phyloP scores from a whole-genome alignment of 805 yeast species.

The Metschnikowia orientalis region DNA sequence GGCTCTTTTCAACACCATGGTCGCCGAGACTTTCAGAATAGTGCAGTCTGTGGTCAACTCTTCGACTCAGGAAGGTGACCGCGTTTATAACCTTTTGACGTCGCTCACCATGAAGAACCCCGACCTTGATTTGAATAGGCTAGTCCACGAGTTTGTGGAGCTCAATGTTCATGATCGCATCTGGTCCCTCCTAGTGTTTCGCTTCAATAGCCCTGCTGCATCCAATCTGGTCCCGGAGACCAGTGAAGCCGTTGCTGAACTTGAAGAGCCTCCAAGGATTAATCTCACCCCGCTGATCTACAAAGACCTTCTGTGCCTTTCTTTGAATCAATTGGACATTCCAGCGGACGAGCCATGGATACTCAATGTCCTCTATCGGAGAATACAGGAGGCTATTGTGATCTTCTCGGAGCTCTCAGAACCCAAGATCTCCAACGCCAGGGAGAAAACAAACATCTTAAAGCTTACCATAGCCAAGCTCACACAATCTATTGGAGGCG shows the following conservation, averaged over 20 bases:
- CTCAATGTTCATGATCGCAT: conserved; percentile 58
- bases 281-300: conserved; percentile 30
- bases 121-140: conserved; percentile 43
- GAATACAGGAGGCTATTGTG: conserved; percentile 47
- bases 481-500: conserved; percentile 24
- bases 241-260: conserved; percentile 4
- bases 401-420: conserved; percentile 48
- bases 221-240: background rate
- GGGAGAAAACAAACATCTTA: conserved; percentile 46
- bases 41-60: conserved; percentile 37
- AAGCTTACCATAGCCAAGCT: conserved; percentile 49
- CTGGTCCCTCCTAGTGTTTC: conserved; percentile 48
- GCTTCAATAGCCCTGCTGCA: conserved; percentile 21
- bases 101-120: conserved; percentile 33
- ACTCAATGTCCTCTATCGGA: conserved; percentile 30
- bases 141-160: conserved; percentile 71
- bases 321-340: conserved; percentile 50
- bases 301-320: conserved; percentile 33
- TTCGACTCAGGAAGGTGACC: conserved; percentile 33
- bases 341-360: conserved; percentile 40
- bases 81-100: conserved; percentile 28
- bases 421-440: conserved; percentile 35
- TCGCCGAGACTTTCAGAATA: conserved; percentile 33
- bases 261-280: conserved; percentile 25
- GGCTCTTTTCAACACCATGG: conserved; percentile 29